These are phyloP conservation scores for Byssoonygena ceratinophila DNA, from an alignment of 2,329 filamentous ascomycete genomes.

Conservation along the genomic window DNA sequence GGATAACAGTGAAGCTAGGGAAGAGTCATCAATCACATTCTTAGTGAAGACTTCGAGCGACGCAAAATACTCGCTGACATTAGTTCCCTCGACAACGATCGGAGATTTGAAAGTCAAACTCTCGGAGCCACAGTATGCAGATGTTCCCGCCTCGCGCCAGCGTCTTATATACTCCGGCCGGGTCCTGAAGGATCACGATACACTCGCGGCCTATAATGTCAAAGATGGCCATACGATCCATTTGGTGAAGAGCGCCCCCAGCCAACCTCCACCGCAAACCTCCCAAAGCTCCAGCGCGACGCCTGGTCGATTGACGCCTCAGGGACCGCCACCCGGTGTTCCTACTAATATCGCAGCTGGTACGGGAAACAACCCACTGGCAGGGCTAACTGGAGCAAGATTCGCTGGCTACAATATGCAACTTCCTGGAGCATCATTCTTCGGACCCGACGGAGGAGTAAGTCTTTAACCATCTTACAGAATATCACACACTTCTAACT, in stretches of 20 bases:
- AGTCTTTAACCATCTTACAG: constrained; percentile 34
- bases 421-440: constrained; percentile 75
- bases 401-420: constrained; percentile 79
- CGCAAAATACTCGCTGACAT: constrained; percentile 69
- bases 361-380: constrained; percentile 73
- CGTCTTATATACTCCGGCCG: constrained; percentile 95
- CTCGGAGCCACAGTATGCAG: constrained; percentile 66
- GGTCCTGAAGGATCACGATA: constrained; percentile 90
- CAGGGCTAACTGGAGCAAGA: constrained; percentile 79
- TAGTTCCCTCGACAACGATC: constrained; percentile 65
- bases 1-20: constrained; percentile 36
- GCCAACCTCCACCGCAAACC: constrained; percentile 46
- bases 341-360: constrained; percentile 41
- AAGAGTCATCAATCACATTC: constrained; percentile 78
- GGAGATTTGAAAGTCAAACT: constrained; percentile 84
- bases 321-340: constrained; percentile 28
- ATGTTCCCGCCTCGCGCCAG: constrained; percentile 78
- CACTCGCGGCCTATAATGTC: constrained; percentile 78
- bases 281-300: constrained; percentile 5
- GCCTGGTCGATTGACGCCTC: constrained; percentile 8
- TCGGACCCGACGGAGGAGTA: constrained; percentile 89
- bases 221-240: constrained; percentile 93
- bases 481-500: constrained; percentile 9
- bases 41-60: constrained; percentile 96
- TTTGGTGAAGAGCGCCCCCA: constrained; percentile 89